Evolutionary conservation across 2,329 filamentous ascomycete species (phyloP), one percentile per base, ranked within the genome.

Genomic region (Trichoderma sp.): DNA sequence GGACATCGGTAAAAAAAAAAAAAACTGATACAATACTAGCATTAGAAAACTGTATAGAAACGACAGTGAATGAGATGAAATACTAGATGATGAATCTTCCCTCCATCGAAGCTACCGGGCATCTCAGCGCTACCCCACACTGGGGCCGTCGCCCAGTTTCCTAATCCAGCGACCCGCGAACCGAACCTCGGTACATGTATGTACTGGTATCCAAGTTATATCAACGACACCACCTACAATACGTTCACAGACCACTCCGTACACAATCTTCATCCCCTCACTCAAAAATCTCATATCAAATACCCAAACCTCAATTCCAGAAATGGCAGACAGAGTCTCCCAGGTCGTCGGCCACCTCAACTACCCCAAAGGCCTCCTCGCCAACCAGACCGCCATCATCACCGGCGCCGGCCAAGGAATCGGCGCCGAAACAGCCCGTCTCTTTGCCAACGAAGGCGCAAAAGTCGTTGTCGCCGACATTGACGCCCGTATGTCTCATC

Each of bases 381-480:
- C 86, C 34, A 91, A 90, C 63, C 92, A 97, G 77, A 88, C 91
- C 17, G 93, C 93, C 74, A 96, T 97, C 78, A 90, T 97, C 77
- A 97, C 93, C 2, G 92, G 93, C 53, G 89, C 89, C 19, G 92
- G 92, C 9, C 92, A 96, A 78, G 93, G 93, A 69, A 97, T 97
- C 77, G 93, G 93, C 27, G 93, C 92, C 32, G 93, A 97, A 80
- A 85, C 90, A 35, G 93, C 93, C 8, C 85, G 89, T 10, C 81
- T 96, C 3, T 96, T 97, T 74, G 92, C 92, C 13, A 94, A 93
- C 69, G 92, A 97, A 79, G 93, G 93, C 27, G 92, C 93, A 17
- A 93, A 90, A 76, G 92, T 97, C 0, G 83, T 97, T 12, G 84
- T 97, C 54, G 90, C 92, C 27, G 93, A 97, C 80, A 92, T 97